Base-by-base conservation (phyloP, 768 basidiomycete genomes). In the Artomyces pyxidatus region DNA sequence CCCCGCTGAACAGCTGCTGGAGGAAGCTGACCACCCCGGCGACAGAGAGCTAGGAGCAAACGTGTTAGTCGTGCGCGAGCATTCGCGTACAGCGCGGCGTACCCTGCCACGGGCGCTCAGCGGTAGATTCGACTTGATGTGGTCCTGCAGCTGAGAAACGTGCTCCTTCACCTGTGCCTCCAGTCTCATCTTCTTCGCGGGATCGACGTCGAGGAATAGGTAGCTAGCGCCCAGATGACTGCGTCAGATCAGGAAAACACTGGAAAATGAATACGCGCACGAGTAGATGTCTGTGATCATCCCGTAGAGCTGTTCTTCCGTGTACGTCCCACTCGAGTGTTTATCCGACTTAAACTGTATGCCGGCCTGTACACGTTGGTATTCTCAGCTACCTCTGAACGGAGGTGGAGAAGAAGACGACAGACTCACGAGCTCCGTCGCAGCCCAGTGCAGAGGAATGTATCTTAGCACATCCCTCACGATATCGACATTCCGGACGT, bases 141-240 rank as follows among this genome's bases (percentile, higher is more conserved):
- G 70, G 1, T 62, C 60, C 19, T 78, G 63, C 22, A 91, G 66
- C 29, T 75, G 68, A 22, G 75, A 68, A 8, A 87, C 65, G 42
- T 85, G 68, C 2, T 61, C 66, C 47, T 73, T 72, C 6, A 77
- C 77, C 49, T 71, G 76, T 38, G 70, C 65, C 54, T 76, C 71
- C 19, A 80, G 59, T 17, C 74, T 69, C 74, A 83, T 75, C 26
- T 79, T 64, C 56, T 79, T 77, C 1, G 76, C 69, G 2, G 75
- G 59, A 45, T 85, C 84, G 19, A 79, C 68, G 45, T 88, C 79
- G 28, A 89, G 73, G 78, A 90, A 91, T 50, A 91, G 67, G 61
- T 77, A 88, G 35, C 87, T 89, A 54, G n/a, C 4, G 9, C 2
- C 10, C 14, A 22, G 23, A 17, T 10, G 27, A 16, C 47, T 16